Conservation (phyloP, 768 basidiomycete genomes). For the Megacollybia marginata region DNA sequence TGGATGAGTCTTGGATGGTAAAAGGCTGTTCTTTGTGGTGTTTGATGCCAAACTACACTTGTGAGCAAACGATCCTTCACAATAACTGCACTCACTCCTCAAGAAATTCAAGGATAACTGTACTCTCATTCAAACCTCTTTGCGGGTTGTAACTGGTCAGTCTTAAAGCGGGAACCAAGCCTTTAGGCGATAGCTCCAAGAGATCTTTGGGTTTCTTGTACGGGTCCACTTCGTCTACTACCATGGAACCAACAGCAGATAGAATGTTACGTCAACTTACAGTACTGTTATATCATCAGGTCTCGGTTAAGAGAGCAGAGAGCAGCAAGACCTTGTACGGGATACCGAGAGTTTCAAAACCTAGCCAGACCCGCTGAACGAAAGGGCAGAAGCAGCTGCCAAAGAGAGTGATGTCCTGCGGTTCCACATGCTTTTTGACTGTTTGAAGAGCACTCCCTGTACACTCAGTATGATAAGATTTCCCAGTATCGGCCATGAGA, state of each 20-base stretch:
- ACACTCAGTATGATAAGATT: constrained; percentile 30
- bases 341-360: constrained; percentile 61
- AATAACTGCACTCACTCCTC: constrained; percentile 48
- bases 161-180: constrained; percentile 67
- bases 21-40: constrained; percentile 25
- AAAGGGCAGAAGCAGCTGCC: constrained; percentile 75
- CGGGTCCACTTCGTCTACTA: constrained; percentile 69
- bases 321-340: constrained; percentile 59
- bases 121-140: constrained; percentile 69
- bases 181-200: constrained; percentile 76
- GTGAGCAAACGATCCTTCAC: neutral
- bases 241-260: neutral
- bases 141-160: constrained; percentile 48
- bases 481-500: constrained; percentile 25
- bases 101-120: constrained; percentile 70
- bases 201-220: constrained; percentile 78
- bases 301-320: neutral
- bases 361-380: constrained; percentile 76
- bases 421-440: constrained; percentile 36
- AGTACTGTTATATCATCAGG: neutral
- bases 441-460: constrained; percentile 52
- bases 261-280: neutral
- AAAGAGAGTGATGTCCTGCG: constrained; percentile 58
- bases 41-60: neutral
- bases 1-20: constrained; percentile 51